Evolutionary conservation across 805 yeast species (phyloP).

Genomic region (Tetrapisispora arboricola): DNA sequence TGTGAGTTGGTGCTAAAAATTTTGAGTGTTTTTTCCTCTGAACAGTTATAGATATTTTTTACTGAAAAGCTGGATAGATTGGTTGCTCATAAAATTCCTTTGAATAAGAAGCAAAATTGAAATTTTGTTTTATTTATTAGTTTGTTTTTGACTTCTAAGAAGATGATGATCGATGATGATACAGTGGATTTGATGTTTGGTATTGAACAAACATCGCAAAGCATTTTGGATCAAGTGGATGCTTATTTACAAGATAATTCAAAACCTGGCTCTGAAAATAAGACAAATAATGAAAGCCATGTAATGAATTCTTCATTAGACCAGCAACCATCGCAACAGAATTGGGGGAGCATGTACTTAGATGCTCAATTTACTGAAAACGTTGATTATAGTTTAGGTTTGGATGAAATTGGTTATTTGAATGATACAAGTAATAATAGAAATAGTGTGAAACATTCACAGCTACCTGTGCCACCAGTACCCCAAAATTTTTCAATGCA

Average conservation of each 20-base stretch:
- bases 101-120: neutral
- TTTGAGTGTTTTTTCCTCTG: too few relatives aligned
- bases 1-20: too few relatives aligned
- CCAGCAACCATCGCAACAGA: too few relatives aligned
- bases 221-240: constrained; percentile 26
- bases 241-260: constrained; percentile 8
- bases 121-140: too few relatives aligned
- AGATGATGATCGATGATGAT: neutral
- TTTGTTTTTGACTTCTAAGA: too few relatives aligned
- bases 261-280: neutral
- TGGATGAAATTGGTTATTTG: neutral
- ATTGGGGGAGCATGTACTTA: constrained; percentile 3
- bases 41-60: too few relatives aligned
- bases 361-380: neutral
- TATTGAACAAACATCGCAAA: constrained; percentile 11
- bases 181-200: constrained; percentile 1
- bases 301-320: too few relatives aligned
- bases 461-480: neutral
- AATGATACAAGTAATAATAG: neutral
- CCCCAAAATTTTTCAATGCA: neutral
- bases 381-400: neutral
- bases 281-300: neutral
- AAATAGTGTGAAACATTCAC: neutral
- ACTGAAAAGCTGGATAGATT: too few relatives aligned
- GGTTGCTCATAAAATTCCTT: too few relatives aligned